These are phyloP conservation scores for Dillenia turbinata DNA, from an alignment of 164 flowering plant genomes.

Conservation along the genomic window DNA sequence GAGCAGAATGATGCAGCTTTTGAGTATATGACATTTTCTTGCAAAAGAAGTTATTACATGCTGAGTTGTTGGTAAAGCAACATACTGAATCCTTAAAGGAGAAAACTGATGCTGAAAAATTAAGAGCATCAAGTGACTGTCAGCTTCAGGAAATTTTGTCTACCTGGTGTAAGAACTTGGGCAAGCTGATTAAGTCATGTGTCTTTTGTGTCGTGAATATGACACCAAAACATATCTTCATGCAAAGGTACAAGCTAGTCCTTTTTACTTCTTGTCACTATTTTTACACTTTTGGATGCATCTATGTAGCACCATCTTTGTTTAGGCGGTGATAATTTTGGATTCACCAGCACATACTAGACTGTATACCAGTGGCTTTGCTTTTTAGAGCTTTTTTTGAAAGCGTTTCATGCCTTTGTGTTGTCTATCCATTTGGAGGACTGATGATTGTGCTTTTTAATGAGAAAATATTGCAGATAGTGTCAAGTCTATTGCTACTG, in stretches of 20 bases:
- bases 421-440: no score
- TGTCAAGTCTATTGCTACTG: constrained; percentile 49
- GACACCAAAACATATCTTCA: constrained; percentile 29
- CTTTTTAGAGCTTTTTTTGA: no score
- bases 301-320: background rate
- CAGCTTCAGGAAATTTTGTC: constrained; percentile 38
- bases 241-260: constrained; percentile 47
- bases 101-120: constrained; percentile 20
- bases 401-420: no score
- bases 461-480: constrained; percentile 44
- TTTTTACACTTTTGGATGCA: background rate
- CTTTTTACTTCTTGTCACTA: constrained; percentile 3
- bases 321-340: background rate
- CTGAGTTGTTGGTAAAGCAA: constrained; percentile 30
- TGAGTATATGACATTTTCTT: constrained; percentile 53
- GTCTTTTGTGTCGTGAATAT: constrained; percentile 48
- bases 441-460: constrained; percentile 3
- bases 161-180: constrained; percentile 47
- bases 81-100: constrained; percentile 25
- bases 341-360: no score
- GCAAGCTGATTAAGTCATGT: constrained; percentile 47
- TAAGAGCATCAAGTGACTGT: constrained; percentile 15
- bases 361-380: no score
- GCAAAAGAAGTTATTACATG: constrained; percentile 52
- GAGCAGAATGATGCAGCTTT: constrained; percentile 27